phyloP scores from a whole-genome alignment of 1,284 basidiomycete genomes.

The Cryptococcus sp. region DNA sequence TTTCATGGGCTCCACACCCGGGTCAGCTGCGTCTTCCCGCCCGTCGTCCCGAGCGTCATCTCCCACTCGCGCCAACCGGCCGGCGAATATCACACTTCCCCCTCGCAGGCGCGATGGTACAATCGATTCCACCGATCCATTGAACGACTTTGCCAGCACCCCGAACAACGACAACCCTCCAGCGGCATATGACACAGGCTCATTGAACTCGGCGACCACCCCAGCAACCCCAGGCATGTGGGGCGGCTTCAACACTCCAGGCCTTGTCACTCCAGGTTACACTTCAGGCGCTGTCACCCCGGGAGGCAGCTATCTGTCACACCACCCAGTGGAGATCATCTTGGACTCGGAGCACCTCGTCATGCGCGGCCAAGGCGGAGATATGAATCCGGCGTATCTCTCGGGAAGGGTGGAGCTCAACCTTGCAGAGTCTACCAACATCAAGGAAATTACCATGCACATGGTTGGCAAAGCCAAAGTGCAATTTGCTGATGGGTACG shows the following conservation, averaged over 20 bases:
- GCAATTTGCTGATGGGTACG: constrained; percentile 64
- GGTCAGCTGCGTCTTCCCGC: not conserved
- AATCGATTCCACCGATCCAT: not conserved
- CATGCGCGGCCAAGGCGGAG: constrained; percentile 76
- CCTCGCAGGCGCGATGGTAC: not conserved
- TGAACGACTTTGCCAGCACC: not conserved
- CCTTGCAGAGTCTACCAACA: constrained; percentile 75
- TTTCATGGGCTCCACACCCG: not conserved
- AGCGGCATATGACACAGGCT: not conserved
- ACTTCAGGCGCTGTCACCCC: constrained; percentile 27
- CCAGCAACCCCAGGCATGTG: constrained; percentile 13
- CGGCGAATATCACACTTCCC: not conserved
- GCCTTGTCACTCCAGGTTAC: constrained; percentile 13
- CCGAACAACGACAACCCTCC: not conserved
- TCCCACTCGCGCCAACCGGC: not conserved
- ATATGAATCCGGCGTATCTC: constrained; percentile 70
- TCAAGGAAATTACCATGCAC: constrained; percentile 81
- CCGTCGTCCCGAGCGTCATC: not conserved
- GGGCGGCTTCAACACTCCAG: constrained; percentile 13
- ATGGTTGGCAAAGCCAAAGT: constrained; percentile 80
- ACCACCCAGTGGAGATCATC: constrained; percentile 66
- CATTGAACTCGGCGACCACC: constrained; percentile 4
- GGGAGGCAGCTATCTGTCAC: constrained; percentile 24
- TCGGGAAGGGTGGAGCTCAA: constrained; percentile 73
- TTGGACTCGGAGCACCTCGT: constrained; percentile 69